A percentile compares a stretch with the other conserved stretches of the same genome.
Conservation (phyloP, 192 early-diverging fungal genomes). For the Diversispora eburnea region DNA sequence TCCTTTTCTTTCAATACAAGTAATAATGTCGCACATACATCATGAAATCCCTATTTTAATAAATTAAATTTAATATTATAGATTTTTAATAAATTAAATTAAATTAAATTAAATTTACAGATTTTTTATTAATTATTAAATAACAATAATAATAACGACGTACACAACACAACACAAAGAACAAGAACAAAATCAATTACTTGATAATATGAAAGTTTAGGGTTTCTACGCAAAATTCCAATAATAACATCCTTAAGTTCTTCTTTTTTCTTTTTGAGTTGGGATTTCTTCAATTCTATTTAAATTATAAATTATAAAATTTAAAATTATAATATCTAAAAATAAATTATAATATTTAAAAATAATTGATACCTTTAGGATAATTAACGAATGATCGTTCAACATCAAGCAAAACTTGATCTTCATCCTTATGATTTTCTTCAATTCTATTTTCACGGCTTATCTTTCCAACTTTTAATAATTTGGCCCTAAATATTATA, state of each 20-base stretch:
- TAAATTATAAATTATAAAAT: neutral
- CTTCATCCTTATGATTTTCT: slow-evolving; percentile 44
- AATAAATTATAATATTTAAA: neutral
- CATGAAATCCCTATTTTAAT: slow-evolving; percentile 51
- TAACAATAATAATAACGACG: neutral
- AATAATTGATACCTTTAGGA: slow-evolving; percentile 30
- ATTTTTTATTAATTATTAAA: no score
- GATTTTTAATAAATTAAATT: no score
- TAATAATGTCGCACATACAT: slow-evolving; percentile 48
- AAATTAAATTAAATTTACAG: no score
- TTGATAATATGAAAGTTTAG: slow-evolving; percentile 52
- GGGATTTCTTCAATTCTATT: slow-evolving; percentile 23
- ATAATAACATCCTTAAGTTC: slow-evolving; percentile 49
- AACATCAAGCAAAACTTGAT: slow-evolving; percentile 47
- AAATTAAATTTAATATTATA: no score
- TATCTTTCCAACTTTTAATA: no score
- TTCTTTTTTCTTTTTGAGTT: slow-evolving; percentile 43
- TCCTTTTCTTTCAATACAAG: slow-evolving; percentile 41
- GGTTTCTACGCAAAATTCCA: slow-evolving; percentile 45
- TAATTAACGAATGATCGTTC: slow-evolving; percentile 45
- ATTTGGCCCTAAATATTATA: no score
- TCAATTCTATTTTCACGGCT: no score
- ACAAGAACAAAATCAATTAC: slow-evolving; percentile 23
- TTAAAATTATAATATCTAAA: neutral
- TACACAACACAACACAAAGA: no score